A percentile compares a stretch with the other conserved stretches of the same genome.
phyloP scores from a whole-genome alignment of 2,329 filamentous ascomycete genomes.

The Colletotrichum gloeosporioides region DNA sequence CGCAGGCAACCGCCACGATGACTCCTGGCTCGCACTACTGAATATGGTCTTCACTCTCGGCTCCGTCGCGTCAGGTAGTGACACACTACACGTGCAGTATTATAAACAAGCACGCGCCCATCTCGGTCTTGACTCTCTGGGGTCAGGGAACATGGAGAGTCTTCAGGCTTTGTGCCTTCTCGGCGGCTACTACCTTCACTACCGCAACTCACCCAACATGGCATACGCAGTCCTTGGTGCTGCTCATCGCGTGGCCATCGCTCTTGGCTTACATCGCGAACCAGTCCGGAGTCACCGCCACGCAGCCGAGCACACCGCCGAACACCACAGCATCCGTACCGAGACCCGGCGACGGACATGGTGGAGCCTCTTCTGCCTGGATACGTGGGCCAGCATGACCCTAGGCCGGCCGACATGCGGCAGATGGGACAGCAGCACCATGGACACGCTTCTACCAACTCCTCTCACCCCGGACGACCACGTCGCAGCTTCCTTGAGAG shows the following conservation, averaged over 20 bases:
- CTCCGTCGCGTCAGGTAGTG: constrained; percentile 62
- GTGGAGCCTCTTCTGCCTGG: constrained; percentile 49
- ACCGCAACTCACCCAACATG: constrained; percentile 28
- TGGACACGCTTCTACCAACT: constrained; percentile 32
- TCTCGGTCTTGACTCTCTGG: constrained; percentile 60
- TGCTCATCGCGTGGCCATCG: constrained; percentile 24
- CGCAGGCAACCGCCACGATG: constrained; percentile 55
- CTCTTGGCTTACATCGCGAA: constrained; percentile 24
- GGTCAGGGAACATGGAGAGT: constrained; percentile 37
- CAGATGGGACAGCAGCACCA: constrained; percentile 32
- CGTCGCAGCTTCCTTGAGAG: constrained; percentile 27
- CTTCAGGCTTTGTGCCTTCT: constrained; percentile 26
- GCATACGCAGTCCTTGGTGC: constrained; percentile 25
- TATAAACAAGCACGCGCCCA: constrained; percentile 60
- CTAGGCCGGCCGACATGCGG: constrained; percentile 41
- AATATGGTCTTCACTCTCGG: constrained; percentile 70
- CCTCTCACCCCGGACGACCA: constrained; percentile 27
- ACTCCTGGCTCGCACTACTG: constrained; percentile 63
- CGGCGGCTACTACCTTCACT: constrained; percentile 27
- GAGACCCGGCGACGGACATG: constrained; percentile 45
- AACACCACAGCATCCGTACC: constrained; percentile 1
- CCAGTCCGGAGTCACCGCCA: background rate
- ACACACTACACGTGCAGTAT: constrained; percentile 61
- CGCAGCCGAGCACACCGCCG: background rate
- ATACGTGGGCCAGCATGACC: constrained; percentile 47